A percentile compares a stretch with the other conserved stretches of the same genome.
Evolutionary conservation across 352 stramenopile genomes (phyloP).

Genomic region (Elongisporangium prolatum): DNA sequence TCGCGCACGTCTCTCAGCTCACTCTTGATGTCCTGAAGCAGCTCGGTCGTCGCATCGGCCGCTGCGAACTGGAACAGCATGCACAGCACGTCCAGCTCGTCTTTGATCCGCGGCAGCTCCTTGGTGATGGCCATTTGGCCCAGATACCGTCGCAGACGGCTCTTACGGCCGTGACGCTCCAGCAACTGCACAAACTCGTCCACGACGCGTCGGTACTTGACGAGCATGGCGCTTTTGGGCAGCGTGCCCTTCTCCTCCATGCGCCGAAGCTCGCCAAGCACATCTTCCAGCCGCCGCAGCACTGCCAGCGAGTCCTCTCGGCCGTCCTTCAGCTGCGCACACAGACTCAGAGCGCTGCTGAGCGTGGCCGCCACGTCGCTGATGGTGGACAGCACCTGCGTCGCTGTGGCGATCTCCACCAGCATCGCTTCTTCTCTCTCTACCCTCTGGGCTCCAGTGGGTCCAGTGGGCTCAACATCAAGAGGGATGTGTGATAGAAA

Average conservation of each 20-base stretch:
- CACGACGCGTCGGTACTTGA: not conserved
- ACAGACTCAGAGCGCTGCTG: not conserved
- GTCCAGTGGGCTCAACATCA: too few species aligned
- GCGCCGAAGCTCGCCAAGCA: not conserved
- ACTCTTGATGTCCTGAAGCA: not conserved
- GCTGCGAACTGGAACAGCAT: not conserved
- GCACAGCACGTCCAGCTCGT: not conserved
- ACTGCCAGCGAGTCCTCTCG: not conserved
- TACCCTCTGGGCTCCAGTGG: not conserved
- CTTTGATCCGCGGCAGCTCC: not conserved
- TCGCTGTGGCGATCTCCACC: not conserved
- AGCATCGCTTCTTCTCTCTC: not conserved
- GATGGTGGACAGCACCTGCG: not conserved
- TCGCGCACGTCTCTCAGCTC: not conserved
- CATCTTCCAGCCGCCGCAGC: not conserved
- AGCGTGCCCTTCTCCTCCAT: not conserved
- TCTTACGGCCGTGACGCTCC: not conserved
- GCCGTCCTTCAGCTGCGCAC: not conserved
- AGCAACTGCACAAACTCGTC: not conserved
- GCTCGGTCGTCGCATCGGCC: not conserved
- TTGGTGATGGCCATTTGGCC: not conserved
- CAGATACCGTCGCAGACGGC: not conserved
- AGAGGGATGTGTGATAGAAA: not conserved
- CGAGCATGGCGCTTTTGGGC: not conserved
- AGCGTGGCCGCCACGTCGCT: not conserved